Evolutionary conservation across 2,329 filamentous ascomycete genomes (phyloP).

Genomic region (Exophiala sp.): DNA sequence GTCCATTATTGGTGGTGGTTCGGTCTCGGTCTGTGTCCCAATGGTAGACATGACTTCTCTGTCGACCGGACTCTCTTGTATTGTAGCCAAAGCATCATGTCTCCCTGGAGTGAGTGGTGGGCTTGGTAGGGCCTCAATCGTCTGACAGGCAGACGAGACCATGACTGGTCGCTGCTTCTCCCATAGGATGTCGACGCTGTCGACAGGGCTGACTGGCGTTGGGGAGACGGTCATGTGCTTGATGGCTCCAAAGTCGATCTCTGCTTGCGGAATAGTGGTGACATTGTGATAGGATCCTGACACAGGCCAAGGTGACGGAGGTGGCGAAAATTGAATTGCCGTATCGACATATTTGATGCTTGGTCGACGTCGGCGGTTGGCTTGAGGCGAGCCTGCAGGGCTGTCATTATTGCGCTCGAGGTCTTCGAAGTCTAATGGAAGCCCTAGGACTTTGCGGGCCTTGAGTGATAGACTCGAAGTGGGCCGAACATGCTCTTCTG

Average conservation of each 20-base stretch:
- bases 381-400: slow-evolving; percentile 19
- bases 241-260: slow-evolving; percentile 19
- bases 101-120: slow-evolving; percentile 36
- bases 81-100: slow-evolving; percentile 19
- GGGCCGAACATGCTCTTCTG: slow-evolving; percentile 39
- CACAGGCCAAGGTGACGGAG: slow-evolving; percentile 62
- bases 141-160: slow-evolving; percentile 44
- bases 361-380: slow-evolving; percentile 3
- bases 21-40: slow-evolving; percentile 25
- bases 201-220: slow-evolving; percentile 18
- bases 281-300: slow-evolving; percentile 48
- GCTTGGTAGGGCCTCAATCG: slow-evolving; percentile 37
- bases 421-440: slow-evolving; percentile 36
- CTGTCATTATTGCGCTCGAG: slow-evolving; percentile 31
- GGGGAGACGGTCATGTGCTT: slow-evolving; percentile 12
- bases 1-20: slow-evolving; percentile 1
- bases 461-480: slow-evolving; percentile 42
- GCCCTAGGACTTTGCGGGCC: slow-evolving; percentile 45
- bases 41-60: slow-evolving; percentile 21
- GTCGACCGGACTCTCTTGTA: slow-evolving; percentile 23
- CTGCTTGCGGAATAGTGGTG: slow-evolving; percentile 36
- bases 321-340: slow-evolving; percentile 80
- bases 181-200: slow-evolving; percentile 19
- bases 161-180: slow-evolving; percentile 33
- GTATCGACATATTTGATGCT: slow-evolving; percentile 62